Percentiles rank a stretch among this genome's conserved stretches.
Evolutionary conservation across 805 yeast species (phyloP).

Genomic region (Candida koratica): DNA sequence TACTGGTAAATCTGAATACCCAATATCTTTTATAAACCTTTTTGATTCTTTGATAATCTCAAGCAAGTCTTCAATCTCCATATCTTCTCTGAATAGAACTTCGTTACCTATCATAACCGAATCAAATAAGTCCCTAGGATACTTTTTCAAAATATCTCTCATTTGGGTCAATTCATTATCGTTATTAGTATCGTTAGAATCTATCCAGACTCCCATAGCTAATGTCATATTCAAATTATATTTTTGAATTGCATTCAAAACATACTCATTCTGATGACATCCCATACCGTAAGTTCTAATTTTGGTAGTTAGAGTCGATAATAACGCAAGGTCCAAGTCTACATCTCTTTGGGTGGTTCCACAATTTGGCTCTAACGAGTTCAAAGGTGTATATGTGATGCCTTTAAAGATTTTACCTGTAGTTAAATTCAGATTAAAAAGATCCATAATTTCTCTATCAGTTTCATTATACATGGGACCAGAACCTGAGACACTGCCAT

Average conservation of each 20-base stretch:
- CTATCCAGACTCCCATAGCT: constrained; percentile 63
- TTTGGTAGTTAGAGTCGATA: constrained; percentile 57
- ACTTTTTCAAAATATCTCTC: constrained; percentile 37
- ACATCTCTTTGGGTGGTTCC: constrained; percentile 47
- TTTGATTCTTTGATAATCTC: constrained; percentile 42
- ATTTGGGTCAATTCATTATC: constrained; percentile 43
- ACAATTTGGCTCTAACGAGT: constrained; percentile 52
- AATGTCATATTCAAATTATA: constrained; percentile 53
- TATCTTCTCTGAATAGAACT: constrained; percentile 53
- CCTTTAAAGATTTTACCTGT: constrained; percentile 32
- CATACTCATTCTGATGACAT: constrained; percentile 51
- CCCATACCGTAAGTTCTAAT: constrained; percentile 59
- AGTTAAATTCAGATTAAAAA: background rate
- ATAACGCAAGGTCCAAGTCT: constrained; percentile 49
- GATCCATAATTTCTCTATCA: constrained; percentile 1
- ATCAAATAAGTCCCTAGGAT: constrained; percentile 47
- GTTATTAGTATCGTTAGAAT: constrained; percentile 42
- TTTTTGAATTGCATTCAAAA: constrained; percentile 50
- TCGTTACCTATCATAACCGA: constrained; percentile 61
- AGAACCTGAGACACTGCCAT: background rate
- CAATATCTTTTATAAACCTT: constrained; percentile 29
- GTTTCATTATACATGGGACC: constrained; percentile 7
- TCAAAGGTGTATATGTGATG: constrained; percentile 55
- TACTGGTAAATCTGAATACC: constrained; percentile 42
- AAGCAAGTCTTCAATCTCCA: constrained; percentile 33